Evolutionary conservation across 108 stramenopile species (phyloP), one percentile per base, ranked within the genome.

Genomic region (Seminavis robusta): DNA sequence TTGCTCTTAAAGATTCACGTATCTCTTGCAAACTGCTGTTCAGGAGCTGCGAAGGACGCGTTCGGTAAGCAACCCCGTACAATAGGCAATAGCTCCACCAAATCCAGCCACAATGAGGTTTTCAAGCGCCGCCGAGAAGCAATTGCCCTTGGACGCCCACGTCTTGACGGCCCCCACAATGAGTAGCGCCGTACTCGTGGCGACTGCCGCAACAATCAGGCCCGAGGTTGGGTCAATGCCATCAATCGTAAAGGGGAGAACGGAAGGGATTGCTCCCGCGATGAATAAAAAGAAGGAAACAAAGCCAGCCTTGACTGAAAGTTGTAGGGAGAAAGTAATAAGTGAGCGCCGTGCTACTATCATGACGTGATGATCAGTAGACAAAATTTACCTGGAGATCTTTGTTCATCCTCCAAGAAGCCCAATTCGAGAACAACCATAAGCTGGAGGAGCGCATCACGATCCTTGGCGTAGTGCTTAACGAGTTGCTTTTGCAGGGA

Each of bases 351-450:
- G n/a, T n/a, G n/a, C n/a, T n/a, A n/a, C n/a, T n/a, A n/a, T n/a
- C n/a, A n/a, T n/a, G n/a, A n/a, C n/a, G n/a, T n/a, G n/a, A n/a
- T n/a, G n/a, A n/a, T n/a, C n/a, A n/a, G n/a, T n/a, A n/a, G n/a
- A n/a, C n/a, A n/a, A n/a, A n/a, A n/a, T n/a, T n/a, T n/a, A n/a
- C n/a, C n/a, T 16, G 87, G 87, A 33, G 71, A 74, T 41, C 87
- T 57, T 9, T 67, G 46, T 56, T 89, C 87, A 24, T 74, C 67
- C 31, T 89, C 87, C 5, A 89, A 50, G 9, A 89, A 79, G 40
- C 87, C 87, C 36, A 89, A 84, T 63, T 89, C 87, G 7, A 89
- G 61, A 26, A 81, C 78, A 23, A 67, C 71, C 87, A 89, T 89
- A 8, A 84, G 59, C 53, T 89, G 77, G 33, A 84, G 48, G 9